Evolutionary conservation across 352 stramenopile species (phyloP), one percentile per base, ranked within the genome.

Genomic region (Plasmopara viticola): DNA sequence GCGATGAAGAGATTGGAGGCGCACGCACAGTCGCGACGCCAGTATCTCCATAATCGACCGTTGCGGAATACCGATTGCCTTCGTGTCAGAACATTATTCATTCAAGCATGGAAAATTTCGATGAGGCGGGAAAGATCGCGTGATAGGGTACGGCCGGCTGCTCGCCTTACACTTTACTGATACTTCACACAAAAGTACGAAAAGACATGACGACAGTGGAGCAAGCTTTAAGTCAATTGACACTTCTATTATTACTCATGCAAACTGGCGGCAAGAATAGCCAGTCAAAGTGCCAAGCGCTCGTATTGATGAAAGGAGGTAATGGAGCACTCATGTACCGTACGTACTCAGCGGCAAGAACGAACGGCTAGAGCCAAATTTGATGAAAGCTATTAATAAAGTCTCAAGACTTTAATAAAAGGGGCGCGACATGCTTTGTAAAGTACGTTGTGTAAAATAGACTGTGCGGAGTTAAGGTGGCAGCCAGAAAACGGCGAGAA

Each of bases 61-160:
- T 17, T 15, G 12, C 37, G 37, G 13, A 41, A 17, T 18, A 6
- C 2, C 37, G 12, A 41, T 41, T 41, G 37, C 14, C 2, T 41
- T 8, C 31, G 10, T 35, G 31, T 5, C 31, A 35, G 10, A 35
- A 35, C 31, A 35, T 12, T 35, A 41, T 38, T 35, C 1, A 17
- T 15, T 9, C 44, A 58, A 48, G 48, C 48, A 66, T 14, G 44
- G 33, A 66, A 62, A 46, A 46, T 56, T 66, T 66, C 43, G 51
- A 63, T 66, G 56, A 35, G 45, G 52, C 34, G 58, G 54, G 48
- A 63, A 62, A 55, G 48, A 54, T 54, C 42, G 51, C 52, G 35
- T 34, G 35, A 46, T 44, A 57, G 40, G 53, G 41, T 44, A 47
- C 40, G 45, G 40, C 30, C 30, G 45, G 41, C 40, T 56, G 50